Evolutionary conservation across 116 monocot species (phyloP).

Genomic region (Dioscorea cayenensis): DNA sequence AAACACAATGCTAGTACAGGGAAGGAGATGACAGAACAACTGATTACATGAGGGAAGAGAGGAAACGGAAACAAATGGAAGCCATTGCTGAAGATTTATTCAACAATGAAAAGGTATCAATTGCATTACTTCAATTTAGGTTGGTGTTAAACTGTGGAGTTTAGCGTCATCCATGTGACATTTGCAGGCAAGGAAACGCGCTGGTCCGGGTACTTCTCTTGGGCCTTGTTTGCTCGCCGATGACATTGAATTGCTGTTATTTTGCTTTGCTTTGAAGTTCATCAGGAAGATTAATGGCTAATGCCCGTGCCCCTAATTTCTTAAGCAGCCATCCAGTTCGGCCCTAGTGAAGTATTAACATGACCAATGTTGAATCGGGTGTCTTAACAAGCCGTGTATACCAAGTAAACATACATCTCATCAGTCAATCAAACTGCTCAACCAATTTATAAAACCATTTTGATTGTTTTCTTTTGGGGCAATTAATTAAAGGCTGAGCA

Average conservation of each 20-base stretch:
- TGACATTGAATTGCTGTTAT: conserved; percentile 4
- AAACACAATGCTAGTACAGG: conserved; percentile 20
- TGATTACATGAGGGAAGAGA: conserved; percentile 67
- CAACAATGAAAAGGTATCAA: conserved; percentile 77
- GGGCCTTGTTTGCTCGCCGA: conserved; percentile 33
- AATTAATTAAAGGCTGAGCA: too few species aligned
- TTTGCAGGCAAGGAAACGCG: conserved; percentile 41
- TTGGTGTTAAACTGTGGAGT: not conserved
- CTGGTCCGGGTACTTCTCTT: conserved; percentile 35
- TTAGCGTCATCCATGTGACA: not conserved
- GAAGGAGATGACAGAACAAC: conserved; percentile 26
- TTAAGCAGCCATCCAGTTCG: too few species aligned
- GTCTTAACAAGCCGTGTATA: too few species aligned
- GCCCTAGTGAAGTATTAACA: too few species aligned
- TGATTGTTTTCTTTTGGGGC: too few species aligned
- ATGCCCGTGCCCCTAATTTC: too few species aligned
- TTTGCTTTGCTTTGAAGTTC: too few species aligned
- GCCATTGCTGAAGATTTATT: conserved; percentile 88
- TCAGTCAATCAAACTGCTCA: too few species aligned
- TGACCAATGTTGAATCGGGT: too few species aligned
- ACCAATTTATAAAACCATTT: too few species aligned
- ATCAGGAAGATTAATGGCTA: too few species aligned
- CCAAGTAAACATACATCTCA: too few species aligned
- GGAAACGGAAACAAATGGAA: conserved; percentile 76
- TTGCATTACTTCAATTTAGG: not conserved